These are phyloP conservation scores for Ajuga reptans DNA, from an alignment of 305 asterid species.

Conservation along the genomic window DNA sequence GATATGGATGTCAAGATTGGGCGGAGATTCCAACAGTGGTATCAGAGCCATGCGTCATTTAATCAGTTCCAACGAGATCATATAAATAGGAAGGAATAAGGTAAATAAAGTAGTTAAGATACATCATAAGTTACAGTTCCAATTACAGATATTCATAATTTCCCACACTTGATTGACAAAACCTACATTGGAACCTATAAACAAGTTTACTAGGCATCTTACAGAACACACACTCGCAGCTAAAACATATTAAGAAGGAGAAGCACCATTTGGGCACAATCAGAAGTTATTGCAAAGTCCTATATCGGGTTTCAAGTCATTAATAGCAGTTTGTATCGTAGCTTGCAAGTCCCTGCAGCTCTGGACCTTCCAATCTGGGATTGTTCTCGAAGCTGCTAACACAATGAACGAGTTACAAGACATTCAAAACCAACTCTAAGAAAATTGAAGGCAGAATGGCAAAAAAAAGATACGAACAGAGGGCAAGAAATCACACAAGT, in stretches of 20 bases:
- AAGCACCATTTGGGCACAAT: conserved; percentile 19
- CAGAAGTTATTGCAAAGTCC: conserved; percentile 22
- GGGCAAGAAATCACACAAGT: too few species aligned
- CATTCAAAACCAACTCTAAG: conserved; percentile 6
- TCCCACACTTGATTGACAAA: conserved; percentile 10
- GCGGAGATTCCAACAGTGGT: too few species aligned
- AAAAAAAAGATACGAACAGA: background rate
- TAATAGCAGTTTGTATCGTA: conserved; percentile 83
- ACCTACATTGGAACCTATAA: conserved; percentile 21
- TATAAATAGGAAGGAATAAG: too few species aligned
- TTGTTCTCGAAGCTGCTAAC: conserved; percentile 80
- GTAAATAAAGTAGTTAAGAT: background rate
- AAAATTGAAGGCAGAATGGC: background rate
- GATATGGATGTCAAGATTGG: too few species aligned
- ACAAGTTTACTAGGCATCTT: conserved; percentile 24
- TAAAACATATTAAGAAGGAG: conserved; percentile 16
- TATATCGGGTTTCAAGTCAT: conserved; percentile 11
- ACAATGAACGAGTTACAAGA: background rate
- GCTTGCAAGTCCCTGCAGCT: conserved; percentile 84
- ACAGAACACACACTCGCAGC: conserved; percentile 22
- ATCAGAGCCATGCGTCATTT: too few species aligned
- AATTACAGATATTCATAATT: conserved; percentile 16
- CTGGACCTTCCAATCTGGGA: conserved; percentile 89
- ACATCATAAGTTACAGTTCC: conserved; percentile 8
- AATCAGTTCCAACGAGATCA: too few species aligned